Percentiles rank a stretch among this genome's conserved stretches.
Conservation (phyloP, 2,329 filamentous ascomycete species). For the Ramichloridium luteum region DNA sequence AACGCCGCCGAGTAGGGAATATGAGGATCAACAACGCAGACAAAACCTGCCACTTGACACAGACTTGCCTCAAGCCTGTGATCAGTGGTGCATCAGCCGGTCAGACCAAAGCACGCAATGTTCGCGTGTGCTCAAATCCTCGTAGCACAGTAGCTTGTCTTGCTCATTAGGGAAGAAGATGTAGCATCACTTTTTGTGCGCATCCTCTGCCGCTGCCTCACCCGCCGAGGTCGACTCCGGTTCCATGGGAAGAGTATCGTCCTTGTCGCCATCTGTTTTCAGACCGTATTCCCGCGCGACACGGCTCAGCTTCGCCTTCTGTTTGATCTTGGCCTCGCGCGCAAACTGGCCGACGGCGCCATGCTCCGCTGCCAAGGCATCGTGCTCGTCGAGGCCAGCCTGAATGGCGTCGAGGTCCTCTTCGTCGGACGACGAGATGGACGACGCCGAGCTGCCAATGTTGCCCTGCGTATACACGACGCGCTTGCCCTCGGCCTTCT, state of each 20-base stretch:
- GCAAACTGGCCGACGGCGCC: slow-evolving; percentile 11
- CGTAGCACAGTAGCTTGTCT: too few species aligned
- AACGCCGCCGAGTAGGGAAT: too few species aligned
- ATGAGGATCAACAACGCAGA: too few species aligned
- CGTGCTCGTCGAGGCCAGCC: slow-evolving; percentile 9
- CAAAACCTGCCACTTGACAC: too few species aligned
- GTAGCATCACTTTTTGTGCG: too few species aligned
- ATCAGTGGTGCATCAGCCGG: too few species aligned
- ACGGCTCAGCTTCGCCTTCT: slow-evolving; percentile 9
- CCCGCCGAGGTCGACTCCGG: background rate
- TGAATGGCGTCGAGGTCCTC: slow-evolving; percentile 40
- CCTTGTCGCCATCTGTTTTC: background rate
- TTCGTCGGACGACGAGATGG: slow-evolving; percentile 44
- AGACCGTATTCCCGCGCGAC: background rate
- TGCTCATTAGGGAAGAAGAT: too few species aligned
- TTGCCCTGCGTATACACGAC: slow-evolving; percentile 44
- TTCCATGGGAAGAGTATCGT: too few species aligned
- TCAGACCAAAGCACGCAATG: too few species aligned
- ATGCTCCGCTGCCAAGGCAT: slow-evolving; percentile 10
- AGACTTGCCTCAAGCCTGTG: too few species aligned
- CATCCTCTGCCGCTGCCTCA: background rate
- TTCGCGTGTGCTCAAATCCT: too few species aligned
- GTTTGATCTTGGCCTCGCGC: slow-evolving; percentile 15
- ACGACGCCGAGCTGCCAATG: slow-evolving; percentile 28
- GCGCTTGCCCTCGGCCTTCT: slow-evolving; percentile 49